phyloP scores from a whole-genome alignment of 257 asterid genomes.

The Solanum tarijense region DNA sequence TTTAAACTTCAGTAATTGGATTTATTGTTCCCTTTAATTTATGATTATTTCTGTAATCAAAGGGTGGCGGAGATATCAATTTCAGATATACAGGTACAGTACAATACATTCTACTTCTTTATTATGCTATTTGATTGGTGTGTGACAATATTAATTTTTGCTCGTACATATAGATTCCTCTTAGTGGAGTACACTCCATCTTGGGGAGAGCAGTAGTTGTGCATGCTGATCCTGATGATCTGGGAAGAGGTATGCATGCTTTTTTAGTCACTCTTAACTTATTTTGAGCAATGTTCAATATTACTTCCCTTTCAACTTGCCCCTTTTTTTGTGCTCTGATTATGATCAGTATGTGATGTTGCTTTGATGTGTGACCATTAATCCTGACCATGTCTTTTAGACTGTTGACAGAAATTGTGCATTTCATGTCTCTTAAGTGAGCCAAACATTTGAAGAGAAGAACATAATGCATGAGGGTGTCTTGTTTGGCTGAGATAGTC shows the following conservation, averaged over 20 bases:
- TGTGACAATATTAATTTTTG: background rate
- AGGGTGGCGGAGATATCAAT: slow-evolving; percentile 67
- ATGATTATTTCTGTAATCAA: slow-evolving; percentile 14
- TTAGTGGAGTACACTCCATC: slow-evolving; percentile 66
- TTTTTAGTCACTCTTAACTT: background rate
- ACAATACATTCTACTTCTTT: background rate
- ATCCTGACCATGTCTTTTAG: background rate
- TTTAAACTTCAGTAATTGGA: background rate
- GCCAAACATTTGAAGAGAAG: background rate
- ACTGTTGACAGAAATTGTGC: background rate
- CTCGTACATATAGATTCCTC: slow-evolving; percentile 42
- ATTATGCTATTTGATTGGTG: background rate
- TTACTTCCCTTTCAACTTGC: background rate
- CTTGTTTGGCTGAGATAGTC: background rate
- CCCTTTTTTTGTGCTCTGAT: background rate
- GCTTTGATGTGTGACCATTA: background rate
- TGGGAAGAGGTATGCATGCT: slow-evolving; percentile 58
- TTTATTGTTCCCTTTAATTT: background rate
- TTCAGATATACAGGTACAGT: slow-evolving; percentile 49
- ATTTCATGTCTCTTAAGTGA: background rate
- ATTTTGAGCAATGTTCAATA: background rate
- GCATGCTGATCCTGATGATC: slow-evolving; percentile 94
- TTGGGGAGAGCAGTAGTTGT: slow-evolving; percentile 91
- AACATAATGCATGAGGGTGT: background rate
- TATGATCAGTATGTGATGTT: background rate